phyloP scores from a whole-genome alignment of 176 grass and related monocot genomes.

The Aegilops bicornis region DNA sequence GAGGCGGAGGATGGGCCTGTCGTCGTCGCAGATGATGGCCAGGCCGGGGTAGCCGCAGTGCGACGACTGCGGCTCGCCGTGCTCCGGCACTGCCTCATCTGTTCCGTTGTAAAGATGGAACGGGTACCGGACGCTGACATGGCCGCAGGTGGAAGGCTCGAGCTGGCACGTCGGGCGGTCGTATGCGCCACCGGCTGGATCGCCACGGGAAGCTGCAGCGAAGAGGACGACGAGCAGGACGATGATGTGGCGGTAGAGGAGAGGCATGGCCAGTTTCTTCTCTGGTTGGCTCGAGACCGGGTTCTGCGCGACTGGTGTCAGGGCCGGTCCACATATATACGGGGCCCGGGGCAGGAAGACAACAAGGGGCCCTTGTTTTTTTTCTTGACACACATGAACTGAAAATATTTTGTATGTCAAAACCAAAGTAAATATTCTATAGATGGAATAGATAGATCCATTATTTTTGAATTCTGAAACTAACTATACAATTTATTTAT shows the following conservation, averaged over 20 bases:
- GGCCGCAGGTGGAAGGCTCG: constrained; percentile 30
- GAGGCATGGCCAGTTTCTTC: constrained; percentile 12
- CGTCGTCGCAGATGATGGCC: constrained; percentile 30
- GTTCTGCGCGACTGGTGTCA: background rate
- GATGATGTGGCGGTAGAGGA: background rate
- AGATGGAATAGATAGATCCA: no score
- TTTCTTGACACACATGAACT: no score
- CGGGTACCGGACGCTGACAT: constrained; percentile 42
- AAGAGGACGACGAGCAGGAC: background rate
- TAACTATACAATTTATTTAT: no score
- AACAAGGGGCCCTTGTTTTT: no score
- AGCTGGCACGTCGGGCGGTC: background rate
- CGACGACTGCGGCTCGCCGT: background rate
- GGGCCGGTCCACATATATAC: no score
- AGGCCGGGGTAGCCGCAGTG: constrained; percentile 49
- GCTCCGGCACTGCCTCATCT: background rate
- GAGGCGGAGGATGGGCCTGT: constrained; percentile 5
- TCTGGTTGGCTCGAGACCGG: background rate
- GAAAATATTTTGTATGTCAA: no score
- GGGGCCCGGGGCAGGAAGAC: no score
- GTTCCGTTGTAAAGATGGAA: constrained; percentile 25
- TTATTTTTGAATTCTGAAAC: no score
- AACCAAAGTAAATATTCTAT: no score
- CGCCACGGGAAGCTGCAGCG: background rate
- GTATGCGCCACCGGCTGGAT: background rate